Percentiles rank a stretch among this genome's conserved stretches.
phyloP scores from a whole-genome alignment of 495 filamentous ascomycete genomes.

The Penicillium chermesinum region DNA sequence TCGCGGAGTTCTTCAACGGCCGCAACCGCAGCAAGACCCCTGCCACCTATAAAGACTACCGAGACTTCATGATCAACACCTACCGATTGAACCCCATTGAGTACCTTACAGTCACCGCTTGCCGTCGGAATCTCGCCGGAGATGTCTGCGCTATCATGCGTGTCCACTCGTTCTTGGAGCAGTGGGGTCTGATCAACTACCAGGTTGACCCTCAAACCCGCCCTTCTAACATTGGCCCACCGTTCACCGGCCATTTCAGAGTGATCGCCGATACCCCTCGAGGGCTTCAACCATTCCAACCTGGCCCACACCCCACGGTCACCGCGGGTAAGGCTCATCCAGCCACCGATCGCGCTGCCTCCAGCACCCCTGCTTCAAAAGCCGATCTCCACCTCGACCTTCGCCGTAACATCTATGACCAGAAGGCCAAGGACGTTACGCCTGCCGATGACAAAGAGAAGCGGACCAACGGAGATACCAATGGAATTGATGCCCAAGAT shows the following conservation, averaged over 20 bases:
- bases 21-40: constrained; percentile 97
- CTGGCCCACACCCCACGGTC: constrained; percentile 67
- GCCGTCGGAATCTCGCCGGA: constrained; percentile 88
- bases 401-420: constrained; percentile 91
- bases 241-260: constrained; percentile 95
- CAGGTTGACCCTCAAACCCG: constrained; percentile 95
- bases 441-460: constrained; percentile 55
- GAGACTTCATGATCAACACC: constrained; percentile 99
- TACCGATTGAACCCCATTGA: constrained; percentile 93
- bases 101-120: constrained; percentile 97
- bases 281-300: constrained; percentile 91
- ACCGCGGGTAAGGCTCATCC: constrained; percentile 69
- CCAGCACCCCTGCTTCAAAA: constrained; percentile 62
- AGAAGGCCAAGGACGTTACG: constrained; percentile 77
- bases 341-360: constrained; percentile 70
- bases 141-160: constrained; percentile 99
- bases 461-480: constrained; percentile 72
- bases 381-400: constrained; percentile 82
- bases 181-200: constrained; percentile 98
- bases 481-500: constrained; percentile 57
- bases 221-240: constrained; percentile 91
- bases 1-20: constrained; percentile 97
- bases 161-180: constrained; percentile 96
- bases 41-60: constrained; percentile 96
- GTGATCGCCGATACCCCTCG: constrained; percentile 91